Base-by-base conservation (phyloP, 352 stramenopile species). In the Phytopythium oedochilum region DNA sequence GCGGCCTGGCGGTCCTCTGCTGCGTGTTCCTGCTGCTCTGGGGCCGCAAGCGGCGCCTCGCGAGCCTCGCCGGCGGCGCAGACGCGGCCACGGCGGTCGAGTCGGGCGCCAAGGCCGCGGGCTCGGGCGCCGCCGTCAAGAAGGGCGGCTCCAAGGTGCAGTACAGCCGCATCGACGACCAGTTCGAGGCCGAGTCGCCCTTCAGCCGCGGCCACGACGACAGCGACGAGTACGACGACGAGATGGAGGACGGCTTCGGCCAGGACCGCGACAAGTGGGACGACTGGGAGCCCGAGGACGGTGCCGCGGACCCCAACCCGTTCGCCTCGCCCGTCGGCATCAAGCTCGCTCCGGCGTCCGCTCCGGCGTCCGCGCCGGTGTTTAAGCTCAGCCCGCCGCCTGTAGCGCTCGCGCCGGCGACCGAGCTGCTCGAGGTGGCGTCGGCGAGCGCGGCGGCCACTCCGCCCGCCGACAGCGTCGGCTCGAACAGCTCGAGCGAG, bases 161-260 rank as follows among this genome's bases (percentile, higher is more conserved):
- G 56, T 91, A 91, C 68, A 87, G 63, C 44, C 76, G 78, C 55
- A 78, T 91, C 23, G 78, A 86, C 31, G 78, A 79, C 68, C 55
- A 57, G 29, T 53, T 64, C 14, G 66, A 78, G 45, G 60, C 75
- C 49, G 44, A 55, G 39, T 57, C 51, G 34, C 64, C 64, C 14
- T 70, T 72, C 42, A 65, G 60, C 49, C 36, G 26, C 15, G 49
- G 63, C 42, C 62, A 69, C 17, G 75, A 84, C 36, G 66, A 75
- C 52, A 59, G 66, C 53, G 73, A 80, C 36, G 68, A 85, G 39
- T 78, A 78, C 12, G 75, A 84, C 43, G 73, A 70, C 26, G 75
- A 85, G 42, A 59, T 68, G n/a, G 71, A 76, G 31, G 71, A 78
- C 48, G 66, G 57, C 23, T 74, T 79, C 20, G 69, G 64, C n/a